phyloP scores from a whole-genome alignment of 1,284 basidiomycete genomes.

The Ceratobasidium sp. region DNA sequence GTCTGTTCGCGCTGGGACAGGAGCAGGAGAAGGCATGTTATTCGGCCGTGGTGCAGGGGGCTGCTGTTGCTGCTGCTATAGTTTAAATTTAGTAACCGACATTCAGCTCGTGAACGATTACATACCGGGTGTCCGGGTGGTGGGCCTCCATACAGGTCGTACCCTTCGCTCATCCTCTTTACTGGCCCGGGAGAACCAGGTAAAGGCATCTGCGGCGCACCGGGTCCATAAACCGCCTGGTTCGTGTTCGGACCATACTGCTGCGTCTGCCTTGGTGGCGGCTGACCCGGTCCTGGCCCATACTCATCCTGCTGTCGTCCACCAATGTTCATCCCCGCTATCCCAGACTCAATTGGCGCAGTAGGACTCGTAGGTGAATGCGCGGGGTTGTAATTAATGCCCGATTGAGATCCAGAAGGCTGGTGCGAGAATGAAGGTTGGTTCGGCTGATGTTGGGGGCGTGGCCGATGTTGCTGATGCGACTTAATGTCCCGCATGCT shows the following conservation, averaged over 20 bases:
- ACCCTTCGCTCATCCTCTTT: conserved; percentile 42
- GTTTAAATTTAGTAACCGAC: neutral
- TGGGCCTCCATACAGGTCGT: conserved; percentile 45
- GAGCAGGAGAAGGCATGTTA: conserved; percentile 50
- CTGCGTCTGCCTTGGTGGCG: conserved; percentile 45
- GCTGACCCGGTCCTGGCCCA: conserved; percentile 47
- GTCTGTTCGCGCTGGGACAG: conserved; percentile 51
- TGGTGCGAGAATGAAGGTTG: conserved; percentile 49
- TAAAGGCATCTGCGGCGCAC: conserved; percentile 44
- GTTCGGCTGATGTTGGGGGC: conserved; percentile 46
- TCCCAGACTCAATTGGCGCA: conserved; percentile 43
- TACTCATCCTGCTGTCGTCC: conserved; percentile 31
- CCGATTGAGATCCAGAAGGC: conserved; percentile 45
- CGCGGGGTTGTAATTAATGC: conserved; percentile 43
- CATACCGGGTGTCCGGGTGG: conserved; percentile 31
- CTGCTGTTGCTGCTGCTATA: conserved; percentile 25
- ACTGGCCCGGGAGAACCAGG: conserved; percentile 44
- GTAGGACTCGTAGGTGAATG: conserved; percentile 37
- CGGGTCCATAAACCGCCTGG: conserved; percentile 43
- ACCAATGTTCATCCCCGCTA: conserved; percentile 42
- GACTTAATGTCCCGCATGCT: conserved; percentile 83
- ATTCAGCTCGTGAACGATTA: neutral
- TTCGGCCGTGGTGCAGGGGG: conserved; percentile 50
- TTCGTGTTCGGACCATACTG: conserved; percentile 39
- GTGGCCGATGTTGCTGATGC: conserved; percentile 52